These are phyloP conservation scores for Furcasterigmium furcatum DNA, from an alignment of 2,329 filamentous ascomycete genomes.

Conservation along the genomic window DNA sequence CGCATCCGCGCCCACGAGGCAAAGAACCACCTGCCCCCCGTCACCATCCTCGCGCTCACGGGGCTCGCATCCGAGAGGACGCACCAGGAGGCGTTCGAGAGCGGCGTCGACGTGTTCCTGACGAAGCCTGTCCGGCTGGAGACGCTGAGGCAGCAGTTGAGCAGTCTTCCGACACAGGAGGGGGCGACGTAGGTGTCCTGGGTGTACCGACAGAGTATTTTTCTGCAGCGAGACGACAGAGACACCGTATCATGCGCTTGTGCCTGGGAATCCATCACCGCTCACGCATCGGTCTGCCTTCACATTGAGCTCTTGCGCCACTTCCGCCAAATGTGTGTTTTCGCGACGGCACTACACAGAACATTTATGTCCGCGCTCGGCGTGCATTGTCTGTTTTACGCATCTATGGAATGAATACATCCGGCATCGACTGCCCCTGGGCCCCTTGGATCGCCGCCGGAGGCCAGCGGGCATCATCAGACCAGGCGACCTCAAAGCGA, in stretches of 20 bases:
- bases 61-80: slow-evolving; percentile 45
- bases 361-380: too few relatives aligned
- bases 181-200: too few relatives aligned
- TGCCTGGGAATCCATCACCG: too few relatives aligned
- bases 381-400: too few relatives aligned
- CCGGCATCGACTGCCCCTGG: slow-evolving; percentile 1
- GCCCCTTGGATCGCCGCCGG: not conserved
- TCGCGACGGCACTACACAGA: too few relatives aligned
- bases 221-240: too few relatives aligned
- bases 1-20: slow-evolving; percentile 45
- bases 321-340: too few relatives aligned
- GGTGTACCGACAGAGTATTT: too few relatives aligned
- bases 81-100: slow-evolving; percentile 48
- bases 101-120: slow-evolving; percentile 49
- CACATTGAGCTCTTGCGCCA: too few relatives aligned
- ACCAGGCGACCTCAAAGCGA: not conserved
- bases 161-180: too few relatives aligned
- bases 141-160: slow-evolving; percentile 19
- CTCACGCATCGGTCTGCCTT: too few relatives aligned
- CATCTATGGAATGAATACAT: not conserved
- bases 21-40: slow-evolving; percentile 22
- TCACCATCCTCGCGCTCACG: slow-evolving; percentile 47
- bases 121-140: slow-evolving; percentile 49
- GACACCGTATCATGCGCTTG: too few relatives aligned
- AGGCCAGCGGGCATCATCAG: not conserved